Evolutionary conservation across 768 basidiomycete species (phyloP), one percentile per base, ranked within the genome.

Genomic region (Suillus tomentosus): DNA sequence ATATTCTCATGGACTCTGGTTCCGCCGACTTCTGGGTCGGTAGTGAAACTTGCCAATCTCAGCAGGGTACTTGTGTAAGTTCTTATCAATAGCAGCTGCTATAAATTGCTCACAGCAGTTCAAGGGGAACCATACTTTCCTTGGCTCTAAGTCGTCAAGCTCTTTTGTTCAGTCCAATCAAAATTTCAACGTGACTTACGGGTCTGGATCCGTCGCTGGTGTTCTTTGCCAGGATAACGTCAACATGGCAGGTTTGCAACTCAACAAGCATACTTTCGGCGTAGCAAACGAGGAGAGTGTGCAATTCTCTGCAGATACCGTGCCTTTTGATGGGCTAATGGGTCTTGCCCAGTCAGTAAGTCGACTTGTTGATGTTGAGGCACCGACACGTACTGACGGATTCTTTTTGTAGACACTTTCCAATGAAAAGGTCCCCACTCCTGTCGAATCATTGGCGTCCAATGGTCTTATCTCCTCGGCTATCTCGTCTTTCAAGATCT

Each of bases 401-500:
- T 17, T 51, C 6, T 27, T 22, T 31, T 37, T 2, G 31, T 43
- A 89, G 85, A 76, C 72, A 8, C 80, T 95, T 60, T 93, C 92
- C 31, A 68, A 89, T 65, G 87, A 95, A 72, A 67, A 78, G 51
- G 82, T 83, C 3, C 74, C 75, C 9, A 95, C 93, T 0, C 91
- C 91, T 10, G 82, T 91, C 39, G 92, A 95, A 76, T 75, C 89
- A 2, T 80, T 95, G 39, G 87, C 85, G 2, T 65, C 78, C 24
- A 78, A 78, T 7, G 86, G 86, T 39, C 77, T 85, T 60, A 87
- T 95, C 62, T 66, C 77, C 36, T 79, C 82, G 8, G 82, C 91
- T 2, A 89, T 95, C 71, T 84, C 86, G 11, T 91, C 91, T 10
- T 94, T 84, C 84, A 94, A 91, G 78, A 86, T 96, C 62, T 82